Percentiles rank a stretch among this genome's conserved stretches.
Evolutionary conservation across 371 early-diverging fungal species (phyloP).

Genomic region (Syncephalis plumigaleata): DNA sequence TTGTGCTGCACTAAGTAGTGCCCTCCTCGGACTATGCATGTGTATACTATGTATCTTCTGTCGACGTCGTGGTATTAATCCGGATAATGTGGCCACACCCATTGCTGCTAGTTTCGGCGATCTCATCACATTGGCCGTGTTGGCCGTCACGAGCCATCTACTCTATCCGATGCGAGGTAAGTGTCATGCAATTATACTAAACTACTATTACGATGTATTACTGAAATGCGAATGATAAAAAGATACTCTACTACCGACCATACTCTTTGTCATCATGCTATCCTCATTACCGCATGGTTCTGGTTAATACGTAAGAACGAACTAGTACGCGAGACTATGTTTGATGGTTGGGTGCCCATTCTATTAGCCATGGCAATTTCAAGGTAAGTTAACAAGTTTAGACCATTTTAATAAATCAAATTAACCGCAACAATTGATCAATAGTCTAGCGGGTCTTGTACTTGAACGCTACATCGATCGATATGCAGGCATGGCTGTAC

Average conservation of each 20-base stretch:
- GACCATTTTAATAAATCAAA: not conserved
- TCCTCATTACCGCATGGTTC: slow-evolving; percentile 30
- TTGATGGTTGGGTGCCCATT: slow-evolving; percentile 59
- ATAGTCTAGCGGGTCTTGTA: slow-evolving; percentile 48
- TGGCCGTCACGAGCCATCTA: slow-evolving; percentile 23
- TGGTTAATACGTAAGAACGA: slow-evolving; percentile 32
- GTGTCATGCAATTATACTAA: not conserved
- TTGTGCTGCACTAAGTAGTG: slow-evolving; percentile 48
- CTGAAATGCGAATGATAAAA: slow-evolving; percentile 1
- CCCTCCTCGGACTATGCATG: slow-evolving; percentile 53
- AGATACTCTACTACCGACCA: slow-evolving; percentile 16
- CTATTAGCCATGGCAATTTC: slow-evolving; percentile 62
- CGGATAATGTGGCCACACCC: slow-evolving; percentile 50
- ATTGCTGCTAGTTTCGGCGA: slow-evolving; percentile 59
- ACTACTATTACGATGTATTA: not conserved
- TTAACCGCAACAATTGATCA: not conserved
- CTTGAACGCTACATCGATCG: slow-evolving; percentile 51
- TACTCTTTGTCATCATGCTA: slow-evolving; percentile 25
- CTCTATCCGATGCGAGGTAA: not conserved
- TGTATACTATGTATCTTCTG: slow-evolving; percentile 42
- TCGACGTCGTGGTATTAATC: slow-evolving; percentile 44
- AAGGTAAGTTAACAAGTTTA: slow-evolving; percentile 24
- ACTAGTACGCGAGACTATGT: slow-evolving; percentile 38
- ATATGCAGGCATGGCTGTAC: slow-evolving; percentile 56
- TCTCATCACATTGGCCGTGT: slow-evolving; percentile 43